Evolutionary conservation across 129 eudicot species (phyloP).

Genomic region (Scalesia atractyloides): DNA sequence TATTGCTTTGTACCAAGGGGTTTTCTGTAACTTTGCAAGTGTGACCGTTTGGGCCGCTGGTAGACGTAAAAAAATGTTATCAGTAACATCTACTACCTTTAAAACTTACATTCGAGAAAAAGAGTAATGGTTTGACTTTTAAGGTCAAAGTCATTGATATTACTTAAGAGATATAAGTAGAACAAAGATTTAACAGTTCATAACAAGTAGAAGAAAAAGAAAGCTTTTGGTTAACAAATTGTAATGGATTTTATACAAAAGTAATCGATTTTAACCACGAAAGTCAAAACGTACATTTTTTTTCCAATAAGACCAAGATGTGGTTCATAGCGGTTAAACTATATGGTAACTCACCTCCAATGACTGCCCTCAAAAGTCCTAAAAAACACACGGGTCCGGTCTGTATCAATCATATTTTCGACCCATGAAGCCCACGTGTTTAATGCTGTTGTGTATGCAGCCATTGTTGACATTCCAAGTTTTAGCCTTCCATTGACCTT

Average conservation of each 20-base stretch:
- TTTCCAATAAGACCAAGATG: background rate
- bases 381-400: conserved; percentile 75
- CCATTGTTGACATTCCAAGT: conserved; percentile 75
- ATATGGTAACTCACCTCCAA: conserved; percentile 69
- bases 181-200: background rate
- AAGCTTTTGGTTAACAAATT: background rate
- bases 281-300: background rate
- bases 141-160: background rate
- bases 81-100: background rate
- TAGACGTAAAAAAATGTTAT: background rate
- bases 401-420: conserved; percentile 58
- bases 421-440: conserved; percentile 92
- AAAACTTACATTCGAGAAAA: background rate
- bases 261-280: background rate
- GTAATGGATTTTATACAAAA: background rate
- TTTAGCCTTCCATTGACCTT: conserved; percentile 64
- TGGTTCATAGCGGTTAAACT: background rate
- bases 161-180: background rate
- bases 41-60: conserved; percentile 59
- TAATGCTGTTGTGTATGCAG: conserved; percentile 64
- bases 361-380: conserved; percentile 90
- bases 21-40: conserved; percentile 63
- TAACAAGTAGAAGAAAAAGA: background rate
- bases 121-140: background rate
- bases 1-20: conserved; percentile 46